phyloP scores from a whole-genome alignment of 345 rosid genomes.

The Citropsis articulata region DNA sequence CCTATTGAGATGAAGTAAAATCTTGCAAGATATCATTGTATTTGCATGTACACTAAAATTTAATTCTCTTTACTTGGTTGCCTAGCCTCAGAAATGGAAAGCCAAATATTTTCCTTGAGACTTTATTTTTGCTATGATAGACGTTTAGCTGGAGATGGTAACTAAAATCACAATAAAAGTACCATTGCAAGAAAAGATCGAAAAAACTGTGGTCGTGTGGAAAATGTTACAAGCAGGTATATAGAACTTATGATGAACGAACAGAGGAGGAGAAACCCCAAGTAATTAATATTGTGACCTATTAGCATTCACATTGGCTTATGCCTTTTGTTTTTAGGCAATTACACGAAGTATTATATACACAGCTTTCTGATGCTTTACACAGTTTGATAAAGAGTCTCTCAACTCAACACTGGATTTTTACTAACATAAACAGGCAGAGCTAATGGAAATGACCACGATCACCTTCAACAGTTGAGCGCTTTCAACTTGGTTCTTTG shows the following conservation, averaged over 20 bases:
- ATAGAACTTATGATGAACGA: background rate
- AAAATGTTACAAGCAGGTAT: background rate
- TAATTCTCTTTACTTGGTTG: background rate
- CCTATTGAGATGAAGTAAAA: conserved; percentile 4
- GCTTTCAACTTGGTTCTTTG: background rate
- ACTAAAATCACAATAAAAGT: background rate
- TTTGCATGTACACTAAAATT: background rate
- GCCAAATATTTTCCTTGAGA: background rate
- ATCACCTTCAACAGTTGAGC: no score
- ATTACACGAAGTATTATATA: background rate
- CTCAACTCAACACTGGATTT: background rate
- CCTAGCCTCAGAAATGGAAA: background rate
- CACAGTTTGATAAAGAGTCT: background rate
- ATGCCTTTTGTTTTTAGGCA: background rate
- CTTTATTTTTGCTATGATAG: background rate
- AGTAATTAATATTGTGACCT: background rate
- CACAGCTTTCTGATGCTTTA: background rate
- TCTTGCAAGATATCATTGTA: background rate
- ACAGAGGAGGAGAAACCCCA: background rate
- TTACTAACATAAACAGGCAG: background rate
- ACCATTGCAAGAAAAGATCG: background rate
- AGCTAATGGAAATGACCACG: background rate
- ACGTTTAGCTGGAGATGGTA: background rate
- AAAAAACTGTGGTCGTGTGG: background rate
- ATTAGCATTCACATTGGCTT: background rate